Conservation (phyloP, 179 eudicot genomes). For the Vitellaria paradoxa region DNA sequence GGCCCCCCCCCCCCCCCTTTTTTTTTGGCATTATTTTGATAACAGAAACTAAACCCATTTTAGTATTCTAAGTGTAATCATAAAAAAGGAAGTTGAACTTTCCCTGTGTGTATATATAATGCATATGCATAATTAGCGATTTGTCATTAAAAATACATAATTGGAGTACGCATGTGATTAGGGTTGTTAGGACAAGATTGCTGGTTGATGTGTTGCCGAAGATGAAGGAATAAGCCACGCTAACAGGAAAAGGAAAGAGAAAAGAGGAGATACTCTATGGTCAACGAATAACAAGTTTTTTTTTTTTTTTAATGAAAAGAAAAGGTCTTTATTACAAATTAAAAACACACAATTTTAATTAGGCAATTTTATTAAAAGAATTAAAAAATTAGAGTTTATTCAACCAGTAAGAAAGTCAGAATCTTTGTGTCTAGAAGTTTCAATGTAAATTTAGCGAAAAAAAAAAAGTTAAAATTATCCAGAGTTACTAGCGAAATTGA, state of each 20-base stretch:
- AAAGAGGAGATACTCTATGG: not conserved
- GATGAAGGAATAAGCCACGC: not conserved
- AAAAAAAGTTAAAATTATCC: too few species aligned
- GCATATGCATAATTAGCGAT: not conserved
- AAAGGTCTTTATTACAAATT: not conserved
- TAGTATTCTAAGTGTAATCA: not conserved
- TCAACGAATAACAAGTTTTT: not conserved
- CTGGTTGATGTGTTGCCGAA: not conserved
- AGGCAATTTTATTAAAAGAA: not conserved
- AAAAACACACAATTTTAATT: too few species aligned
- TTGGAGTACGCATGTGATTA: not conserved
- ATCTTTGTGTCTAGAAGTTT: too few species aligned
- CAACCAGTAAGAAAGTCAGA: not conserved
- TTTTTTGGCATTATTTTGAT: not conserved
- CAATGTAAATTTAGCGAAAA: too few species aligned
- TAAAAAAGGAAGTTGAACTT: not conserved
- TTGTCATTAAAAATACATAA: not conserved
- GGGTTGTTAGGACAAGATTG: not conserved
- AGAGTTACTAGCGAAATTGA: too few species aligned
- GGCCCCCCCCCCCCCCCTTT: not conserved
- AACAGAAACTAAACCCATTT: not conserved
- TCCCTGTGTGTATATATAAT: not conserved
- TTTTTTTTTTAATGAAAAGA: not conserved
- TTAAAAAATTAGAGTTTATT: too few species aligned
- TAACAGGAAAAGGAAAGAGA: not conserved